These are phyloP conservation scores for Schizothecium vesticola DNA, from an alignment of 495 filamentous ascomycete genomes.

Conservation along the genomic window DNA sequence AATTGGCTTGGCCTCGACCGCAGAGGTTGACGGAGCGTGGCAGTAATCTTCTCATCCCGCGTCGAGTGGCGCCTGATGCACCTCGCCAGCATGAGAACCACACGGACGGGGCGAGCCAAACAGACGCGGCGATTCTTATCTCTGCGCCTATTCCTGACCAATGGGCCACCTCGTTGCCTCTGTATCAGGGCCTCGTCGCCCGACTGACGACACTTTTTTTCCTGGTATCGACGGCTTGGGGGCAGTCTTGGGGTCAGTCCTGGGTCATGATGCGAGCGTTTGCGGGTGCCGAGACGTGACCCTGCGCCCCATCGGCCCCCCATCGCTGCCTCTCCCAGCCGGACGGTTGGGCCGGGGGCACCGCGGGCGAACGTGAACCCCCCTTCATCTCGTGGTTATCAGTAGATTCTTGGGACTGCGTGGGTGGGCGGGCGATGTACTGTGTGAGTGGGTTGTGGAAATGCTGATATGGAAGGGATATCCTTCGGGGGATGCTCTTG, in stretches of 20 bases:
- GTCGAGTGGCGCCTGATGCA: conserved; percentile 22
- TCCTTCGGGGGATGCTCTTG: neutral
- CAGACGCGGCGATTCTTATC: conserved; percentile 24
- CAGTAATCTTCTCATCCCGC: conserved; percentile 19
- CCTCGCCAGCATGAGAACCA: conserved; percentile 11
- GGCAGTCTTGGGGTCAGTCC: neutral
- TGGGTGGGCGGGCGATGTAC: neutral
- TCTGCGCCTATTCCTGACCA: conserved; percentile 18
- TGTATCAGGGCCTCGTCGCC: conserved; percentile 9
- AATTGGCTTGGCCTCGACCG: neutral
- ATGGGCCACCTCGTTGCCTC: conserved; percentile 6
- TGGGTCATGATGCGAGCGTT: conserved; percentile 2
- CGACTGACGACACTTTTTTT: conserved; percentile 13
- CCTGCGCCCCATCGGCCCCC: neutral
- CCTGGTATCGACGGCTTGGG: conserved; percentile 15
- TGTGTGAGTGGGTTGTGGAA: neutral
- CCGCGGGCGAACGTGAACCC: neutral
- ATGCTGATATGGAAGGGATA: neutral
- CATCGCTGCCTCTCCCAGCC: conserved; percentile 9
- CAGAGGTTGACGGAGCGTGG: neutral
- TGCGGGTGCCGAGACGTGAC: conserved; percentile 2
- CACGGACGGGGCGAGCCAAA: conserved; percentile 20
- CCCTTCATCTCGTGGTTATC: neutral
- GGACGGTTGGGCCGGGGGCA: conserved; percentile 9
- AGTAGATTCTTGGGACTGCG: neutral